These are phyloP conservation scores for Phytophthora constricta DNA, from an alignment of 352 stramenopile genomes.

Conservation along the genomic window DNA sequence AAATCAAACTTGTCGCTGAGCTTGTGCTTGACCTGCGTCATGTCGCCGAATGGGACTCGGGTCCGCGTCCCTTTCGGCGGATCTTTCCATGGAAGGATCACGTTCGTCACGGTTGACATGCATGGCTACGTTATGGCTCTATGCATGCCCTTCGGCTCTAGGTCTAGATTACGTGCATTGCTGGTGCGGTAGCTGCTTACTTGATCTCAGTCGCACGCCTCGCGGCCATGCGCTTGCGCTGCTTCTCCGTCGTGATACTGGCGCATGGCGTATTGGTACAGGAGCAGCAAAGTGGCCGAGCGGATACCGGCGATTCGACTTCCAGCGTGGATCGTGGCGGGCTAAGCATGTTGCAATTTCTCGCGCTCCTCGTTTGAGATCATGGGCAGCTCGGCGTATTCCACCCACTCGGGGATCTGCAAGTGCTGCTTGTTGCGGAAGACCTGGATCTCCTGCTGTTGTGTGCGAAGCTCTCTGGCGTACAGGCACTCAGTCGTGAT, in stretches of 20 bases:
- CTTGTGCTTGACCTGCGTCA: no score
- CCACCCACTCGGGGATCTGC: conserved; percentile 92
- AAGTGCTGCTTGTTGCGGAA: conserved; percentile 95
- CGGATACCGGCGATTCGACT: conserved; percentile 93
- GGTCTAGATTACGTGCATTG: conserved; percentile 25
- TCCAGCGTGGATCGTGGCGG: conserved; percentile 95
- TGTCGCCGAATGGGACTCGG: conserved; percentile 9
- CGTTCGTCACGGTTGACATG: conserved; percentile 13
- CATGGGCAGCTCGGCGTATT: conserved; percentile 93
- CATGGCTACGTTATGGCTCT: conserved; percentile 25
- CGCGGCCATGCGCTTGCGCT: conserved; percentile 31
- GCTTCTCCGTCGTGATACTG: conserved; percentile 37
- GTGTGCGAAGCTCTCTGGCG: conserved; percentile 91
- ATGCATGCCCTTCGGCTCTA: background rate
- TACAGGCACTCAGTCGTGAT: conserved; percentile 94
- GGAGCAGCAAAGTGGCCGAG: conserved; percentile 74
- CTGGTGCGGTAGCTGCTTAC: no score
- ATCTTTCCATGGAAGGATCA: conserved; percentile 25
- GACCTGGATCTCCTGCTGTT: conserved; percentile 96
- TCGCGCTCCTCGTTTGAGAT: conserved; percentile 97
- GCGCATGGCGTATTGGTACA: conserved; percentile 79
- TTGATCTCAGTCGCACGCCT: conserved; percentile 11
- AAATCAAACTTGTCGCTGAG: no score
- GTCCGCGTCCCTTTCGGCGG: background rate
- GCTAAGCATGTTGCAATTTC: conserved; percentile 88